Conservation (phyloP, 2,329 filamentous ascomycete genomes). For the Hypoxylon sp. region DNA sequence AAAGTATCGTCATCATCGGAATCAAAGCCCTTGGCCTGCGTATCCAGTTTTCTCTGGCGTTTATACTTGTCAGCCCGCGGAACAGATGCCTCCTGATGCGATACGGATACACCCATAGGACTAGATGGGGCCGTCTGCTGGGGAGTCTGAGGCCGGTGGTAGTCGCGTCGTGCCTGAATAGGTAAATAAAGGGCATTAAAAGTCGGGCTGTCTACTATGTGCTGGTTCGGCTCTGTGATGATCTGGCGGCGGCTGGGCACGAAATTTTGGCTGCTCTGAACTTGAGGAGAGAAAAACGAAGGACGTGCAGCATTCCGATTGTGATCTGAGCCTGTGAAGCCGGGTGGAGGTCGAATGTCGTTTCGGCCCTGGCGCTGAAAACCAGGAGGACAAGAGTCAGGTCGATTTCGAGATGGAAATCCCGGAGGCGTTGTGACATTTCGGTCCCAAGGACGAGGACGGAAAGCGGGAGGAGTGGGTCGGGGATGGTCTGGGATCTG, state of each 20-base stretch:
- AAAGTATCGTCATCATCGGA: conserved; percentile 10
- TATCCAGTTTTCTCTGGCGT: conserved; percentile 12
- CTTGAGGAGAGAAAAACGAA: not conserved
- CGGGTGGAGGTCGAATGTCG: not conserved
- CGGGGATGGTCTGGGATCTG: not conserved
- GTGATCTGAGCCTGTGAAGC: not conserved
- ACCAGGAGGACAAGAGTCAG: conserved; percentile 4
- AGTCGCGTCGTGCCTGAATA: conserved; percentile 3
- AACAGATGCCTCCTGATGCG: not conserved
- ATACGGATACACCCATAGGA: not conserved
- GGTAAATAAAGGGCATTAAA: conserved; percentile 15
- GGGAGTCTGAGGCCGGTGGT: not conserved
- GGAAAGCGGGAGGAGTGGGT: not conserved
- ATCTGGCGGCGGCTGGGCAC: conserved; percentile 14
- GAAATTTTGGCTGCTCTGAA: not conserved
- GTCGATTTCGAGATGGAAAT: not conserved
- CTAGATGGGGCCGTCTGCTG: not conserved
- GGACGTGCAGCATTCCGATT: not conserved
- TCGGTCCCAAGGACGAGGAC: not conserved
- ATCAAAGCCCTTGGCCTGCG: conserved; percentile 24
- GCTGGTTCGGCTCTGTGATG: conserved; percentile 16
- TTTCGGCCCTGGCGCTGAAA: not conserved
- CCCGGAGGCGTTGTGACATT: not conserved
- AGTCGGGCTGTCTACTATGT: conserved; percentile 8
- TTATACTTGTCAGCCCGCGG: not conserved